Evolutionary conservation across 2,329 filamentous ascomycete genomes (phyloP), one percentile per base, ranked within the genome.

Genomic region (Epichloe coenophiala): DNA sequence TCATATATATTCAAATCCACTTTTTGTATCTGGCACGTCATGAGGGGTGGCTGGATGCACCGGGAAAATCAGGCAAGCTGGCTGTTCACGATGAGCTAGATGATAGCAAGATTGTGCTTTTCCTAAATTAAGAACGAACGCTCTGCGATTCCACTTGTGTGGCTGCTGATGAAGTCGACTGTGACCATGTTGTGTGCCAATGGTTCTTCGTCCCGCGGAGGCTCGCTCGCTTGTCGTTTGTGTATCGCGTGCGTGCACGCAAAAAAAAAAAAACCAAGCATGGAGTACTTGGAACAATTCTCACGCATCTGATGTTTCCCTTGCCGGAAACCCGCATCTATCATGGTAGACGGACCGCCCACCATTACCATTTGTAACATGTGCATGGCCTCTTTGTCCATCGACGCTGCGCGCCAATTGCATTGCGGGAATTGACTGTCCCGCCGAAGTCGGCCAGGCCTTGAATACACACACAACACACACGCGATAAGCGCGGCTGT

Each of bases 361-460:
- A 27, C 27, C 27, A 27, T 27, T 2, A 27, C 27, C 3, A 27
- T 27, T 27, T 27, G 27, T 27, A 27, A 27, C 27, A 27, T 27
- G 7, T 27, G 27, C 27, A 3, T 27, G 27, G 7, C 27, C 27
- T 27, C 27, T 36, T 49, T 50, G 45, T 45, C 50, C 19, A 45
- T 49, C 31, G 39, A 31, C n/a, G n/a, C 48, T 27, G 52, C 47
- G 47, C 53, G 36, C 54, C 54, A 56, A 53, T 54, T 17, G 47
- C 19, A 37, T 48, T 39, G 33, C 35, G 39, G 33, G 49, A 50
- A 51, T 45, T 50, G 43, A 38, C 23, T 23, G 37, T 45, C 13
- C 47, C 41, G 55, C 56, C 56, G 55, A 58, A 54, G 55, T 57
- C 56, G 56, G 56, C 56, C 54, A 39, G 23, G 5, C 21, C 47